Evolutionary conservation across 345 rosid genomes (phyloP).

Genomic region (Rhodomyrtus tomentosa): DNA sequence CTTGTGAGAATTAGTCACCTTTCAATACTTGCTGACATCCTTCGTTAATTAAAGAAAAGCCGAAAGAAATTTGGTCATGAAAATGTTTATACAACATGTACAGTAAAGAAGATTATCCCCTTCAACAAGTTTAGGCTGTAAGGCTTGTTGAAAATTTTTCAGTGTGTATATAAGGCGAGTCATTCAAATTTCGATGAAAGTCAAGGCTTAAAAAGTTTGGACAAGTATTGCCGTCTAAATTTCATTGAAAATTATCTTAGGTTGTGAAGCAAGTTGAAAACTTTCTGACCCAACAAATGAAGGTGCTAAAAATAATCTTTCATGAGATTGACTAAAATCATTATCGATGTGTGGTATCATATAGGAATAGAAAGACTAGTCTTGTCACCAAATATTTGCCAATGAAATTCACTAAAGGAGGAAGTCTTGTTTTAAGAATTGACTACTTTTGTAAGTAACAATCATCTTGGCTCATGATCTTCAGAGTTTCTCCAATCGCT

Average conservation of each 20-base stretch:
- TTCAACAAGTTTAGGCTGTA: not conserved
- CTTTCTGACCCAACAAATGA: not conserved
- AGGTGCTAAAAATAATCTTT: not conserved
- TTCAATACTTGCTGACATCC: not conserved
- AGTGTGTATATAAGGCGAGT: not conserved
- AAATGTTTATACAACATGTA: not conserved
- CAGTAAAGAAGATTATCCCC: not conserved
- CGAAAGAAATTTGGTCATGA: not conserved
- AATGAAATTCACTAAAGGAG: not conserved
- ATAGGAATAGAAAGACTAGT: not conserved
- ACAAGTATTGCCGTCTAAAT: not conserved
- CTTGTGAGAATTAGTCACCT: not conserved
- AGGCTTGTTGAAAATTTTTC: not conserved
- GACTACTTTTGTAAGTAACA: not conserved
- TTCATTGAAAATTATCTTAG: not conserved
- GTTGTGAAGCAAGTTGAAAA: not conserved
- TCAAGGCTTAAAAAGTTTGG: not conserved
- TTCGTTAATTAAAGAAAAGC: not conserved
- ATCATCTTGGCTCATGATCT: not conserved
- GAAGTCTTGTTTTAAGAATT: not conserved
- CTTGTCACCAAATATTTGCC: not conserved
- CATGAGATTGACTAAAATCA: not conserved
- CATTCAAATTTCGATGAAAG: not conserved
- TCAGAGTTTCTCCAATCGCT: not conserved
- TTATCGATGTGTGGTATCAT: not conserved